These are phyloP conservation scores for Limonium bicolor DNA, from an alignment of 148 eudicot species.

Conservation along the genomic window DNA sequence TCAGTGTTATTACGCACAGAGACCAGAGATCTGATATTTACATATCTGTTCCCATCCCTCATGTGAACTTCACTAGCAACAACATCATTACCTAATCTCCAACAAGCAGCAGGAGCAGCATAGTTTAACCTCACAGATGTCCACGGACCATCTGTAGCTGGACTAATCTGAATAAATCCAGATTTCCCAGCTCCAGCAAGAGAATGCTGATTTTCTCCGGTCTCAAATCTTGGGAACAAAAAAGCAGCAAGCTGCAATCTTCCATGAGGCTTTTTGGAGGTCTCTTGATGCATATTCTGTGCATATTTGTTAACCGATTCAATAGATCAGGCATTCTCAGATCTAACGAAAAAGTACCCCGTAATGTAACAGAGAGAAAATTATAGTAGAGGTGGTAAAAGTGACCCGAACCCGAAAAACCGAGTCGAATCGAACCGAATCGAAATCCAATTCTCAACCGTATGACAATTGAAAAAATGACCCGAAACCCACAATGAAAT, in stretches of 20 bases:
- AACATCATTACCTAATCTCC: constrained; percentile 77
- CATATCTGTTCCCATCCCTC: constrained; percentile 74
- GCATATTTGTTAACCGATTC: no score
- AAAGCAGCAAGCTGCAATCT: constrained; percentile 58
- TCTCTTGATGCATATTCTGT: constrained; percentile 22
- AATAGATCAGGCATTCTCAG: constrained; percentile 1
- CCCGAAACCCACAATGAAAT: no score
- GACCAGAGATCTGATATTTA: constrained; percentile 77
- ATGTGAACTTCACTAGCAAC: constrained; percentile 93
- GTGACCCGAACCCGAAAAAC: no score
- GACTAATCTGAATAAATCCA: constrained; percentile 82
- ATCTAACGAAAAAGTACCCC: neutral
- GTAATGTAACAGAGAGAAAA: neutral
- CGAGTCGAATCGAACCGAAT: no score
- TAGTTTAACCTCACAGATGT: constrained; percentile 78
- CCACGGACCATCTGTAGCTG: constrained; percentile 86
- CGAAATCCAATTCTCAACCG: no score
- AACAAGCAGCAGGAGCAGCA: constrained; percentile 91
- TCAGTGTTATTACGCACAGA: constrained; percentile 72
- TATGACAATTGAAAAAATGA: no score
- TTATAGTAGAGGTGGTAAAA: no score
- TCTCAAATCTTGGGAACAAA: constrained; percentile 39
- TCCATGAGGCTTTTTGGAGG: constrained; percentile 19
- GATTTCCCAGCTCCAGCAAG: constrained; percentile 26
- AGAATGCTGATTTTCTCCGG: constrained; percentile 21